Evolutionary conservation across 495 filamentous ascomycete species (phyloP), one percentile per base, ranked within the genome.

Genomic region (Umbilicaria muhlenbergii): DNA sequence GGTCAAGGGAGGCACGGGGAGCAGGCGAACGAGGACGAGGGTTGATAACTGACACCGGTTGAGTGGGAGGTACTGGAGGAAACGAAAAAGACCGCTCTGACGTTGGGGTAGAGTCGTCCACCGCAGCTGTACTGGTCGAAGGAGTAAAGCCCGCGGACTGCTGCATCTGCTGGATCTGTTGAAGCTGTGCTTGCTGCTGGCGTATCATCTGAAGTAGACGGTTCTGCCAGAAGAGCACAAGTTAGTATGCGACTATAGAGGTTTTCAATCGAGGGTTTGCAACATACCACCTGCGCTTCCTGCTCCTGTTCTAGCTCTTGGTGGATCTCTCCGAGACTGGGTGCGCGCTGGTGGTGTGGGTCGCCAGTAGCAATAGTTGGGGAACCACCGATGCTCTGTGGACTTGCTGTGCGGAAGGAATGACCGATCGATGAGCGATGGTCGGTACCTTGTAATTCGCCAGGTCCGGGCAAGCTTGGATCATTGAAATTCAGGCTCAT

Each of bases 271-370:
- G n/a, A 33, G 31, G 37, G 41, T 32, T 39, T 40, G 12, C 21
- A 13, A 65, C 69, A 36, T 64, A 85, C 81, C 59, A 98, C 91
- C 64, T 94, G 89, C 11, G 78, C 86, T 61, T 98, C 91, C 59
- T 94, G 88, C 57, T 98, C 91, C 39, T 81, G 83, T 61, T 98
- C 91, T 6, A 95, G 68, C 56, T 94, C 85, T 53, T 98, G 89
- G 56, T 95, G 88, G 33, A 98, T 68, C 61, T 95, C 89, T n/a
- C 89, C 89, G 36, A 95, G 61, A 44, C 84, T 93, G 1, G 86
- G 86, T 8, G 82, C 64, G 10, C 76, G 74, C 39, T 74, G 73
- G 52, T 83, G 81, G 49, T 78, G 75, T 7, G 75, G 72, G 47
- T 77, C 72, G 15, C 69, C 68, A 11, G 63, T 70, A 31, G 63